Evolutionary conservation across 306 rosid species (phyloP).

Genomic region (Cicer bijugum): DNA sequence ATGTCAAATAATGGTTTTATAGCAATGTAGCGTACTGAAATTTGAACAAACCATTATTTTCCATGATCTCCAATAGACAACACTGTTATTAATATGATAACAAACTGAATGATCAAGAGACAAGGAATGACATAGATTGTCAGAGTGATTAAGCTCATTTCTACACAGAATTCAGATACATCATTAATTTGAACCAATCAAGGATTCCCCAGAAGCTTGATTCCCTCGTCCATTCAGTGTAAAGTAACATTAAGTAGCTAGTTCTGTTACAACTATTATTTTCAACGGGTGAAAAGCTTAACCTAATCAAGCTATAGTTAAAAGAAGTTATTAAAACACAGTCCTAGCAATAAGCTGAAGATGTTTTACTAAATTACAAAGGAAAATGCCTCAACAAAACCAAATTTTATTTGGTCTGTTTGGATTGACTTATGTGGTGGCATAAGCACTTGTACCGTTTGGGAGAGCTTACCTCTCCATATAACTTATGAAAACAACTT

Average conservation of each 20-base stretch:
- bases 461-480: too few relatives aligned
- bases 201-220: conserved; percentile 24
- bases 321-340: conserved; percentile 1
- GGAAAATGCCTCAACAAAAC: neutral
- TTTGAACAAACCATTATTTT: too few relatives aligned
- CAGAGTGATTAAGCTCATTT: conserved; percentile 2
- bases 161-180: neutral
- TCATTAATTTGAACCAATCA: neutral
- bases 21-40: too few relatives aligned
- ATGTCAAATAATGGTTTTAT: too few relatives aligned
- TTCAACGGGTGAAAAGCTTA: conserved; percentile 3
- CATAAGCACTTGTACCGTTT: too few relatives aligned
- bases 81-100: neutral
- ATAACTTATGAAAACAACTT: too few relatives aligned
- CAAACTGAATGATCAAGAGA: conserved; percentile 19
- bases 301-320: neutral
- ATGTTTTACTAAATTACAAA: neutral
- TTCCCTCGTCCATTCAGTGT: conserved; percentile 17
- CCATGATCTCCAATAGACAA: too few relatives aligned
- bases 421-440: too few relatives aligned
- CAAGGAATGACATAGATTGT: neutral
- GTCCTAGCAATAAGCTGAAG: conserved; percentile 23
- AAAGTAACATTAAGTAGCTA: conserved; percentile 22
- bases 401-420: neutral
- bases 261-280: conserved; percentile 1